Percentiles rank a stretch among this genome's conserved stretches.
Conservation (phyloP, 495 filamentous ascomycete genomes). For the Evernia prunastri region DNA sequence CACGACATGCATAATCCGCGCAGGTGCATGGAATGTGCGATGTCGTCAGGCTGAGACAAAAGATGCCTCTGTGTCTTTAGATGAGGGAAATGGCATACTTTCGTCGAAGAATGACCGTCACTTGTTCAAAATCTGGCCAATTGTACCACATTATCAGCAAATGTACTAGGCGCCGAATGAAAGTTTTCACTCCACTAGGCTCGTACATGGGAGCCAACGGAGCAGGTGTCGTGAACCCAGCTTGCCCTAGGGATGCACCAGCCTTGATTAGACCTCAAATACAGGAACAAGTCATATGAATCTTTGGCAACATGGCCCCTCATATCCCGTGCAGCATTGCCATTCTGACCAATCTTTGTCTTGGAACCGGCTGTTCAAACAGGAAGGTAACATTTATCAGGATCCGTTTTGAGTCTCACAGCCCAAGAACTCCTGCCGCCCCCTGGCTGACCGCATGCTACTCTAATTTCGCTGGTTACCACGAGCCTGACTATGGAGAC, state of each 20-base stretch:
- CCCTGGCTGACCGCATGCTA: neutral
- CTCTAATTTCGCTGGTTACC: neutral
- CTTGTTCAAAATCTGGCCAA: neutral
- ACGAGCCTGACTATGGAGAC: neutral
- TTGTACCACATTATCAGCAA: neutral
- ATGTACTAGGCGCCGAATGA: neutral
- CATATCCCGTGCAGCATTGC: neutral
- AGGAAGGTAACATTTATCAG: neutral
- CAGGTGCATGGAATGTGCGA: no score
- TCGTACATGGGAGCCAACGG: neutral
- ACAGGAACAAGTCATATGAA: neutral
- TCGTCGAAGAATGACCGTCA: neutral
- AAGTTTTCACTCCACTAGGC: neutral
- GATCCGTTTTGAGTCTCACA: neutral
- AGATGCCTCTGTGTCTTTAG: no score
- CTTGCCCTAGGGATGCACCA: neutral
- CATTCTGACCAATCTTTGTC: neutral
- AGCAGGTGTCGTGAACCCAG: neutral
- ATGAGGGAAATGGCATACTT: neutral
- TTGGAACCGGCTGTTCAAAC: neutral
- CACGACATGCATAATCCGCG: no score
- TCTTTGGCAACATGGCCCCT: neutral
- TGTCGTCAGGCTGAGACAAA: no score
- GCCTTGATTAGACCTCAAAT: neutral
- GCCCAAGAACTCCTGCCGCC: neutral